A percentile compares a stretch with the other conserved stretches of the same genome.
Evolutionary conservation across 2,329 filamentous ascomycete genomes (phyloP).

Genomic region (Fusarium annulatum): DNA sequence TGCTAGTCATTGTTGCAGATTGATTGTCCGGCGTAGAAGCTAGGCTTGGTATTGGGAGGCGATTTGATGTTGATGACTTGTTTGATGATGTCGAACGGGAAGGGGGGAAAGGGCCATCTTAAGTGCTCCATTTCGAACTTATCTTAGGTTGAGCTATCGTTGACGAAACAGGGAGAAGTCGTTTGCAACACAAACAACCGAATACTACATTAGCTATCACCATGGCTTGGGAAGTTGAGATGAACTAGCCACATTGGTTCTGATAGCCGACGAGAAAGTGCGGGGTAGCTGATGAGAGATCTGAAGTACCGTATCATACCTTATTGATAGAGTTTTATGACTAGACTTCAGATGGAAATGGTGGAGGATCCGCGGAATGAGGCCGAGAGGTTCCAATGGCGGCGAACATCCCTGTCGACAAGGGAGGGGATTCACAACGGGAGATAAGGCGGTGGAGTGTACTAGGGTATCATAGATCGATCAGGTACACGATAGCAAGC

Average conservation of each 20-base stretch:
- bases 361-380: not conserved
- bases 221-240: not conserved
- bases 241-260: not conserved
- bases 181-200: not conserved
- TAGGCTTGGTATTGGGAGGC: not conserved
- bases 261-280: not conserved
- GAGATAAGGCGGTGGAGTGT: not conserved
- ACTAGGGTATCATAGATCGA: not conserved
- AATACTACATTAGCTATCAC: too few species aligned
- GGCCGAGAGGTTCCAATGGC: too few species aligned
- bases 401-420: not conserved
- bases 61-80: too few species aligned
- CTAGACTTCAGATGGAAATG: not conserved
- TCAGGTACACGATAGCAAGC: not conserved
- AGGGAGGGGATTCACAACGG: not conserved
- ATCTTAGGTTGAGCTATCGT: accelerated
- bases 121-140: not conserved
- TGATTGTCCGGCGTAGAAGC: not conserved
- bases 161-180: not conserved
- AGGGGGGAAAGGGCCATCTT: not conserved
- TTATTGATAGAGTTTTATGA: not conserved
- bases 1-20: not conserved
- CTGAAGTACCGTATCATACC: not conserved
- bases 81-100: not conserved
- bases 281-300: not conserved